A percentile compares a stretch with the other conserved stretches of the same genome.
Evolutionary conservation across 2,329 filamentous ascomycete genomes (phyloP).

Genomic region (Aspergillus terreus): DNA sequence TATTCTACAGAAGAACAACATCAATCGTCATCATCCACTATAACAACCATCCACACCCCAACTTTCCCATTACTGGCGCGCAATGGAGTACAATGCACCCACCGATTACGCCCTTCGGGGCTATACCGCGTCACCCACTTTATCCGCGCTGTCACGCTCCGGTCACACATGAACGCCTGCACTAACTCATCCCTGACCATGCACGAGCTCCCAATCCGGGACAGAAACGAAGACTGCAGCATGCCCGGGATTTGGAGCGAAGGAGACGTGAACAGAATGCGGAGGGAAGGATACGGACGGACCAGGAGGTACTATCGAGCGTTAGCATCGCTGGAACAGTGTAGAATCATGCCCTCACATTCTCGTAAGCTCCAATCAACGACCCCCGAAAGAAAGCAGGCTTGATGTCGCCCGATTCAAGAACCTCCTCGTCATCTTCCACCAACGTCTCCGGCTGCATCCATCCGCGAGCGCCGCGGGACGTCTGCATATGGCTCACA

Average conservation of each 20-base stretch:
- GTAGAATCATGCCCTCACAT: slow-evolving; percentile 41
- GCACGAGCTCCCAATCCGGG: slow-evolving; percentile 44
- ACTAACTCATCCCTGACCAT: slow-evolving; percentile 53
- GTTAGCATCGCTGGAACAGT: not conserved
- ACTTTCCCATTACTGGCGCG: slow-evolving; percentile 63
- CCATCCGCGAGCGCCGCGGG: slow-evolving; percentile 13
- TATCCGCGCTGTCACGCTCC: slow-evolving; percentile 71
- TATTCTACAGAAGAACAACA: not conserved
- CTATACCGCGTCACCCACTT: slow-evolving; percentile 60
- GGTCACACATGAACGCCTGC: slow-evolving; percentile 63
- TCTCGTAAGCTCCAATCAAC: slow-evolving; percentile 51
- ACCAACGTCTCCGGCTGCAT: slow-evolving; percentile 8
- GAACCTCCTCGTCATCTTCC: slow-evolving; percentile 19
- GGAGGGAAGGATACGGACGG: slow-evolving; percentile 61
- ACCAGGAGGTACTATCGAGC: slow-evolving; percentile 38
- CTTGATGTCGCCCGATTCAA: slow-evolving; percentile 40
- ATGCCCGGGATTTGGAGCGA: slow-evolving; percentile 65
- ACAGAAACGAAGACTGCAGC: slow-evolving; percentile 54
- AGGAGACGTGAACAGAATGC: slow-evolving; percentile 66
- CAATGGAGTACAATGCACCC: slow-evolving; percentile 75
- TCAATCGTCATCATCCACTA: slow-evolving; percentile 61
- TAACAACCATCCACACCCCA: slow-evolving; percentile 74
- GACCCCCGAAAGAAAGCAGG: slow-evolving; percentile 18
- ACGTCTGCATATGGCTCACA: slow-evolving; percentile 3
- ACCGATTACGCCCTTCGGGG: slow-evolving; percentile 60